Evolutionary conservation across 352 stramenopile genomes (phyloP).

Genomic region (Globisporangium radiosum): DNA sequence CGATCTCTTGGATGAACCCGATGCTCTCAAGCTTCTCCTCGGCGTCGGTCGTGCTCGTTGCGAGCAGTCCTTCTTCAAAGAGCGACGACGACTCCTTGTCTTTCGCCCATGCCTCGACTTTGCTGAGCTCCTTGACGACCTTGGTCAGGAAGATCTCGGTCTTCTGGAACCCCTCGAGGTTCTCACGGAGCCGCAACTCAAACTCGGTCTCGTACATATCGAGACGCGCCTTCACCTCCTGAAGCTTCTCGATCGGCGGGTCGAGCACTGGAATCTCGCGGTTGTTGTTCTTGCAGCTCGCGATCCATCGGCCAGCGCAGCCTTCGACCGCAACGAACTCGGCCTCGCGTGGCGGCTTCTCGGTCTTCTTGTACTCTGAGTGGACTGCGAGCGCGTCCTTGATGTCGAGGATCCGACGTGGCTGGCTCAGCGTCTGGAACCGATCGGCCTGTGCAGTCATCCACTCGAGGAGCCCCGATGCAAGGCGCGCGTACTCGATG

Average conservation of each 20-base stretch:
- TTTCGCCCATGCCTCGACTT: constrained; percentile 77
- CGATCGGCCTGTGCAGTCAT: constrained; percentile 57
- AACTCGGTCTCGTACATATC: constrained; percentile 65
- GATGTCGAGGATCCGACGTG: constrained; percentile 58
- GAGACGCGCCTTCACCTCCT: constrained; percentile 64
- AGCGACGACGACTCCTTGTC: constrained; percentile 68
- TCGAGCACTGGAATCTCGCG: constrained; percentile 60
- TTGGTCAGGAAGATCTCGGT: constrained; percentile 76
- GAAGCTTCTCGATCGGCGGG: constrained; percentile 72
- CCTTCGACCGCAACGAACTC: constrained; percentile 78
- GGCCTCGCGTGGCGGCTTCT: constrained; percentile 77
- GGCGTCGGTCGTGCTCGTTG: constrained; percentile 52
- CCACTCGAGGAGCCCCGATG: constrained; percentile 69
- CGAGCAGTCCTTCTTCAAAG: constrained; percentile 51
- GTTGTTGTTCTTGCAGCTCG: constrained; percentile 86
- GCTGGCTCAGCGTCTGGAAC: constrained; percentile 69
- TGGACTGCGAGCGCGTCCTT: constrained; percentile 58
- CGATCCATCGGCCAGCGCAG: constrained; percentile 72
- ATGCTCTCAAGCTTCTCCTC: constrained; percentile 84
- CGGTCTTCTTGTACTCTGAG: constrained; percentile 85
- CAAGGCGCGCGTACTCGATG: constrained; percentile 63
- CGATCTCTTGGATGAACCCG: constrained; percentile 75
- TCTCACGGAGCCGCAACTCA: constrained; percentile 65
- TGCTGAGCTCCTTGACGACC: constrained; percentile 82
- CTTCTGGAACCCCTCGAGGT: constrained; percentile 78